Evolutionary conservation across 306 rosid genomes (phyloP), one percentile per base, ranked within the genome.

Genomic region (Dalbergia cochinchinensis): DNA sequence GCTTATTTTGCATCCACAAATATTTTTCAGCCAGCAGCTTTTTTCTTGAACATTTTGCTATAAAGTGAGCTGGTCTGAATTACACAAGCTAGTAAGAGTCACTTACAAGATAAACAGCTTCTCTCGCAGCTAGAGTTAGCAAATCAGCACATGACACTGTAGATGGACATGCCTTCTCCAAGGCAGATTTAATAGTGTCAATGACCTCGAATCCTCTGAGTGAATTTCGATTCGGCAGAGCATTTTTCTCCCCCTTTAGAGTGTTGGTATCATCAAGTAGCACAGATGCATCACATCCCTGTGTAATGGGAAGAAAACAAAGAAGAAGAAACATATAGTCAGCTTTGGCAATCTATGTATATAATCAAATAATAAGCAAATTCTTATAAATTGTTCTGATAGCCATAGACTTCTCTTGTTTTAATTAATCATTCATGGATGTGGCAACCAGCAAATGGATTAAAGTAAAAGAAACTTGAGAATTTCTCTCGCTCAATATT

Each of bases 251-350:
- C 22, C 96, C 97, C 76, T n/a, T 88, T 11, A 88, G 66, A 73
- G 93, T 78, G 88, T 74, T 76, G 0, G 92, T 89, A 45, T 93
- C 97, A 79, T 95, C 99, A 26, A 95, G 93, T 55, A 93, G 67
- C 67, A 93, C 65, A 8, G 97, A 95, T 13, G 83, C 98, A 70
- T 93, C 99, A 79, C 99, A 95, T 33, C 98, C 97, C 99, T 93
- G 35, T 26, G 62, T 8, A 5, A 71, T 11, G 77, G 47, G 11
- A 14, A 26, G 4, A 75, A 37, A 80, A 80, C 20, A 58, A 74
- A 57, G 19, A 44, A 44, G 18, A 18, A 64, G 22, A 20, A 20
- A 1, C 61, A 51, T 20, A 7, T 48, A 63, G 53, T 47, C 8
- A 67, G 39, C 35, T 11, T 42, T 19, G 33, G 3, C 18, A 69